A percentile compares a stretch with the other conserved stretches of the same genome.
phyloP scores from a whole-genome alignment of 2,329 filamentous ascomycete species.

The Nigrospora osmanthi region DNA sequence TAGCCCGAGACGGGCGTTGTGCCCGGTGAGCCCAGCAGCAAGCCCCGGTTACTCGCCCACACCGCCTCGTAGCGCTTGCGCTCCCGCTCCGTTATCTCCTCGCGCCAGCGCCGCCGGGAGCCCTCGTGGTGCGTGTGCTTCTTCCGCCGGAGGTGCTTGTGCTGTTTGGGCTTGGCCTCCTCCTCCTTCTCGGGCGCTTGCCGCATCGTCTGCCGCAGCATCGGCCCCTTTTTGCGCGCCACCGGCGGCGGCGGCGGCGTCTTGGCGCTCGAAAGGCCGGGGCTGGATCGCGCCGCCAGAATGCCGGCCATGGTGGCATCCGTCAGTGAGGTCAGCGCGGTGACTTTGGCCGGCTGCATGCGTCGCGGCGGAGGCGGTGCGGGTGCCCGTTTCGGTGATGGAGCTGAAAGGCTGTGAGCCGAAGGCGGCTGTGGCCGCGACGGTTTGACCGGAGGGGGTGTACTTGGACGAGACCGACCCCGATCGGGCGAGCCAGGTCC shows the following conservation, averaged over 20 bases:
- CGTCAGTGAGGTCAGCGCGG: slow-evolving; percentile 58
- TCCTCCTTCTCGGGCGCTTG: slow-evolving; percentile 45
- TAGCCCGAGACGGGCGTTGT: too few relatives aligned
- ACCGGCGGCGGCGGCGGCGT: slow-evolving; percentile 23
- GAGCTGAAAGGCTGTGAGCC: slow-evolving; percentile 5
- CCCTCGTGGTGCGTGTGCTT: slow-evolving; percentile 74
- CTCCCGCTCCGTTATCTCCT: slow-evolving; percentile 63
- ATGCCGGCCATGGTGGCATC: slow-evolving; percentile 70
- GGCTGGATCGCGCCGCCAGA: slow-evolving; percentile 53
- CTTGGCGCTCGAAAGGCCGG: slow-evolving; percentile 28
- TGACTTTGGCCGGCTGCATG: slow-evolving; percentile 23
- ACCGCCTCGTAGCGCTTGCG: slow-evolving; percentile 77
- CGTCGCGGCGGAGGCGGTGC: slow-evolving; percentile 5
- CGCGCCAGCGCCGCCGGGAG: slow-evolving; percentile 67
- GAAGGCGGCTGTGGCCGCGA: slow-evolving; percentile 8
- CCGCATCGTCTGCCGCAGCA: slow-evolving; percentile 60
- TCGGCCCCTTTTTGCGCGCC: slow-evolving; percentile 28
- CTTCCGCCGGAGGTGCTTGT: slow-evolving; percentile 45
- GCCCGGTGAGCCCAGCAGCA: slow-evolving; percentile 27
- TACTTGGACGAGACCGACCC: slow-evolving; percentile 10
- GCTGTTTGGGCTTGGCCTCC: slow-evolving; percentile 31
- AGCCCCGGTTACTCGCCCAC: slow-evolving; percentile 73
- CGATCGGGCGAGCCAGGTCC: slow-evolving; percentile 17
- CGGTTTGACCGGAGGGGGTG: background rate
- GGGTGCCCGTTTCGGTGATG: slow-evolving; percentile 3